Conservation (phyloP, 2,329 filamentous ascomycete genomes). For the Cladosporium austrohemisphaericum region DNA sequence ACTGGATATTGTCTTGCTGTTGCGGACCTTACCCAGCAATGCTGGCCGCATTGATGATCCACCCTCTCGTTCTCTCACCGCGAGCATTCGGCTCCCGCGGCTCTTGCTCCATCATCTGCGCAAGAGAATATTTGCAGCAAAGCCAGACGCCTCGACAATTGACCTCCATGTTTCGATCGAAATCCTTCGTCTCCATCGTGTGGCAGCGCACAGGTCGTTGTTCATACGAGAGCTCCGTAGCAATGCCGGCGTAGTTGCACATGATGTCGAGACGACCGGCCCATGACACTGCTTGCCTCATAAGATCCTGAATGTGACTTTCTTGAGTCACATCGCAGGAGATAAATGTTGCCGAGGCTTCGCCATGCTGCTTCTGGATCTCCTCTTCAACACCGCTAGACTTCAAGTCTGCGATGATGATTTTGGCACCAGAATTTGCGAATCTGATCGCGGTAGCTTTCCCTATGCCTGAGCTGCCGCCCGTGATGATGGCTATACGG, state of each 20-base stretch:
- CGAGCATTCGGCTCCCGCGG: slow-evolving; percentile 28
- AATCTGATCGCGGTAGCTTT: slow-evolving; percentile 27
- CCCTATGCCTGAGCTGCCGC: slow-evolving; percentile 27
- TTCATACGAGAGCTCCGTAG: slow-evolving; percentile 15
- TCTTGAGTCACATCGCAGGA: slow-evolving; percentile 27
- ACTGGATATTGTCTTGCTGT: neutral
- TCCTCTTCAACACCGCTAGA: slow-evolving; percentile 22
- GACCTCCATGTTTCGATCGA: slow-evolving; percentile 27
- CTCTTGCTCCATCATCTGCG: slow-evolving; percentile 40
- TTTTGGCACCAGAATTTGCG: slow-evolving; percentile 24
- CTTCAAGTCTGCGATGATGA: slow-evolving; percentile 27
- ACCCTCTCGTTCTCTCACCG: slow-evolving; percentile 42
- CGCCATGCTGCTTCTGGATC: slow-evolving; percentile 22
- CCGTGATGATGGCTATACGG: slow-evolving; percentile 29
- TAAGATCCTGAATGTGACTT: slow-evolving; percentile 21
- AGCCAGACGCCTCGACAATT: slow-evolving; percentile 42
- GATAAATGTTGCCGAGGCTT: slow-evolving; percentile 22
- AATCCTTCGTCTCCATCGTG: slow-evolving; percentile 22
- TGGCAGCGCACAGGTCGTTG: slow-evolving; percentile 16
- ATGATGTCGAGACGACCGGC: slow-evolving; percentile 27
- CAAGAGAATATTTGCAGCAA: slow-evolving; percentile 39
- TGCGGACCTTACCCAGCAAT: slow-evolving; percentile 24
- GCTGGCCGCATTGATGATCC: slow-evolving; percentile 50
- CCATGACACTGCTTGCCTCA: slow-evolving; percentile 24
- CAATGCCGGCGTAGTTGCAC: slow-evolving; percentile 27